A percentile compares a stretch with the other conserved stretches of the same genome.
phyloP scores from a whole-genome alignment of 2,329 filamentous ascomycete genomes.

The Trichophyton equinum region DNA sequence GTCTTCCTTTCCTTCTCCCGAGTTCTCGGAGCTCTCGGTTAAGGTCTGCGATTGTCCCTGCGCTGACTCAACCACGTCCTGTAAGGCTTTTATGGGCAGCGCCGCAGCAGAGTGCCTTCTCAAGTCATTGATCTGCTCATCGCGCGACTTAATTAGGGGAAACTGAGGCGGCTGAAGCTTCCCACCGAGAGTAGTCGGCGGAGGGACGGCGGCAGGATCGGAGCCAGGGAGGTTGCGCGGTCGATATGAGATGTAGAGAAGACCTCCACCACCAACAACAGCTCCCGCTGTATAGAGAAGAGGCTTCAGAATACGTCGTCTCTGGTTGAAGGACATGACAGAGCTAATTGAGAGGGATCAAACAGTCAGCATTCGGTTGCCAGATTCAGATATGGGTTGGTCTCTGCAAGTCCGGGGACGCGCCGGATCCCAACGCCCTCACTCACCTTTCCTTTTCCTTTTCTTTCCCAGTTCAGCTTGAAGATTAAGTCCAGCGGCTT shows the following conservation, averaged over 20 bases:
- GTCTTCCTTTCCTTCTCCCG: conserved; percentile 11
- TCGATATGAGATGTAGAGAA: conserved; percentile 50
- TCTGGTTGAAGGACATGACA: conserved; percentile 29
- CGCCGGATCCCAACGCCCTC: not conserved
- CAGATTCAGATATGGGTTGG: too few species aligned
- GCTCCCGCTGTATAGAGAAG: conserved; percentile 48
- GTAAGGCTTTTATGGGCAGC: not conserved
- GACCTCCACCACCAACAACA: conserved; percentile 41
- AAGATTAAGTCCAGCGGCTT: not conserved
- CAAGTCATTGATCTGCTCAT: conserved; percentile 41
- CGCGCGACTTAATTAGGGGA: conserved; percentile 38
- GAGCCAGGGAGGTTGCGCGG: conserved; percentile 53
- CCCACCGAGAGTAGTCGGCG: conserved; percentile 49
- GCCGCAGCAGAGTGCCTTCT: conserved; percentile 16
- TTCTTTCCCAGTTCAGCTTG: too few species aligned
- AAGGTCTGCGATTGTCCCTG: not conserved
- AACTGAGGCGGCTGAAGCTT: conserved; percentile 43
- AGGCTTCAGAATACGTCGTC: conserved; percentile 42
- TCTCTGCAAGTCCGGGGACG: not conserved
- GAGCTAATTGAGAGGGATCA: not conserved
- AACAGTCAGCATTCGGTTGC: not conserved
- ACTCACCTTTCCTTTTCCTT: not conserved
- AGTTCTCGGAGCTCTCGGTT: not conserved
- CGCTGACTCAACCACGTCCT: too few species aligned
- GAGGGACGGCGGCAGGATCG: conserved; percentile 49